phyloP scores from a whole-genome alignment of 352 stramenopile species.

The Globisporangium middletonii region DNA sequence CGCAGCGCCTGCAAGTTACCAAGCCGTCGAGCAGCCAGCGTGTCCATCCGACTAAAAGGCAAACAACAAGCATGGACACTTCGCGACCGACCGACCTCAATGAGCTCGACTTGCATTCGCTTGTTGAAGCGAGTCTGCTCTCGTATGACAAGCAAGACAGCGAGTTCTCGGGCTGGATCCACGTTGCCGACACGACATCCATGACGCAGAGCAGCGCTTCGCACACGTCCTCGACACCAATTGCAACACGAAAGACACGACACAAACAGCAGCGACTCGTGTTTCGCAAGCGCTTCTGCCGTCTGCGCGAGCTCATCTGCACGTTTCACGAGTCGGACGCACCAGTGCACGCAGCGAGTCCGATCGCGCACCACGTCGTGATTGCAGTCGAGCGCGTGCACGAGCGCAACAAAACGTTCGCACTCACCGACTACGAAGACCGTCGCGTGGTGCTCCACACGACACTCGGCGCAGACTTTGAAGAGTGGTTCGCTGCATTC shows the following conservation, averaged over 20 bases:
- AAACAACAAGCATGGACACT: not conserved
- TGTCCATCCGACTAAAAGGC: not conserved
- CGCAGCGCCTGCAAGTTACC: no score
- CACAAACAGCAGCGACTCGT: not conserved
- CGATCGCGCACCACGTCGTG: conserved; percentile 27
- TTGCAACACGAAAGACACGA: not conserved
- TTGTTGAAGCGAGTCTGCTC: conserved; percentile 15
- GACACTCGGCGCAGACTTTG: conserved; percentile 35
- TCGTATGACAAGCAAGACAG: conserved; percentile 15
- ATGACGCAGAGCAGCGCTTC: not conserved
- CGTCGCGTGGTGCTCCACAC: conserved; percentile 31
- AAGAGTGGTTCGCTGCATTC: conserved; percentile 38
- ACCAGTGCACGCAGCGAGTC: conserved; percentile 5
- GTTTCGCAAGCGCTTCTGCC: conserved; percentile 32
- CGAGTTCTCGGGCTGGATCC: conserved; percentile 31
- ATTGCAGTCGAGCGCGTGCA: conserved; percentile 31
- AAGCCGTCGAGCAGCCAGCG: not conserved
- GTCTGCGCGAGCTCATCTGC: conserved; percentile 34
- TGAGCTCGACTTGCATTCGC: conserved; percentile 21
- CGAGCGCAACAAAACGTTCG: conserved; percentile 44
- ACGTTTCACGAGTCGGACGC: conserved; percentile 31
- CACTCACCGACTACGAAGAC: conserved; percentile 40
- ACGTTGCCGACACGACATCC: conserved; percentile 17
- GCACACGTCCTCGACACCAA: not conserved
- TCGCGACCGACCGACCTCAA: conserved; percentile 25